Conservation (phyloP, 2,329 filamentous ascomycete genomes). For the Fusarium sp. region DNA sequence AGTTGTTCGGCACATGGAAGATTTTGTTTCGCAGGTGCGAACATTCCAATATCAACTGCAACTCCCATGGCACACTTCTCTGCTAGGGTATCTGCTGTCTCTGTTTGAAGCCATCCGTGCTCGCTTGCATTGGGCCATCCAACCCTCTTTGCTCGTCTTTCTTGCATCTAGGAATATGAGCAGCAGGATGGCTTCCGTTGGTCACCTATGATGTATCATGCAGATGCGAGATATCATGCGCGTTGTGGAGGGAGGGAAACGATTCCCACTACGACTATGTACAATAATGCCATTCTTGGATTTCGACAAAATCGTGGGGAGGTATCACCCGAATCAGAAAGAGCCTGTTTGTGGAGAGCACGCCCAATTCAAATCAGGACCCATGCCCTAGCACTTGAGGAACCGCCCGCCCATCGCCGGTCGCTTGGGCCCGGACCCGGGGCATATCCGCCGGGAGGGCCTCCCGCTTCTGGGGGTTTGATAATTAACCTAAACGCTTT, state of each 20-base stretch:
- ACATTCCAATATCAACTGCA: conserved; percentile 23
- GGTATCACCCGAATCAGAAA: conserved; percentile 17
- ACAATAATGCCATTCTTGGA: conserved; percentile 15
- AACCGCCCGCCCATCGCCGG: conserved; percentile 33
- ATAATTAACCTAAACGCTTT: conserved; percentile 43
- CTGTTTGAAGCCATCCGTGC: conserved; percentile 36
- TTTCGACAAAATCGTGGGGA: conserved; percentile 15
- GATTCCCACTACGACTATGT: conserved; percentile 14
- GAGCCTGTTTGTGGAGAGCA: conserved; percentile 36
- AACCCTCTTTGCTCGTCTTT: conserved; percentile 39
- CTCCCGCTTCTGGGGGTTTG: conserved; percentile 38
- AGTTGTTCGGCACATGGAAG: conserved; percentile 45
- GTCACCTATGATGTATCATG: conserved; percentile 33
- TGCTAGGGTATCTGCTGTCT: conserved; percentile 19
- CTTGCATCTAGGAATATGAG: conserved; percentile 44
- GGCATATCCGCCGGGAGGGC: conserved; percentile 42
- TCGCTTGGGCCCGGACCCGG: conserved; percentile 38
- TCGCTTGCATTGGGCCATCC: conserved; percentile 25
- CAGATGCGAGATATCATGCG: conserved; percentile 32
- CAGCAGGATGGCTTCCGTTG: conserved; percentile 29
- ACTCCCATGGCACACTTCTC: conserved; percentile 43
- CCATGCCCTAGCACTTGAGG: conserved; percentile 36
- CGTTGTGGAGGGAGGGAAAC: conserved; percentile 18
- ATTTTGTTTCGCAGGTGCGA: conserved; percentile 32
- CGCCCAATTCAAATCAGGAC: conserved; percentile 25